Percentiles rank a stretch among this genome's conserved stretches.
phyloP scores from a whole-genome alignment of 768 basidiomycete genomes.

The Leucocoprinus birnbaumii region DNA sequence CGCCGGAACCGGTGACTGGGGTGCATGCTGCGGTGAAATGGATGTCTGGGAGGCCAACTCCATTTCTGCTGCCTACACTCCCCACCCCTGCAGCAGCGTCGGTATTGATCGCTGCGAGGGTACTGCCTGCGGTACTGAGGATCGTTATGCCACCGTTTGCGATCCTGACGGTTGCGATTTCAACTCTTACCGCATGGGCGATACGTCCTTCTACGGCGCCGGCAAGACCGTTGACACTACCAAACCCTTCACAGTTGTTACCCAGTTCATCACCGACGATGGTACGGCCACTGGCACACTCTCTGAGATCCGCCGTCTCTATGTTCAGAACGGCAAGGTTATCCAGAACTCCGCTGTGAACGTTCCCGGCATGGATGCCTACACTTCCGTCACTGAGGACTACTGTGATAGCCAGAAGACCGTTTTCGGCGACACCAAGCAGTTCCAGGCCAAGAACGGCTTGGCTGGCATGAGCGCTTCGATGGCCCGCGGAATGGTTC shows the following conservation, averaged over 20 bases:
- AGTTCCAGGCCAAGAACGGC: constrained; percentile 18
- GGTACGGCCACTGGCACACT: constrained; percentile 11
- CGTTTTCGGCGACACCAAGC: constrained; percentile 17
- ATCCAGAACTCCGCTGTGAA: constrained; percentile 19
- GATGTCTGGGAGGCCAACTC: constrained; percentile 24
- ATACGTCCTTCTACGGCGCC: constrained; percentile 18
- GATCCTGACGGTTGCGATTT: constrained; percentile 22
- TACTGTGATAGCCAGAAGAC: constrained; percentile 16
- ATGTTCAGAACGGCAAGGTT: constrained; percentile 19
- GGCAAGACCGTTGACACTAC: constrained; percentile 20
- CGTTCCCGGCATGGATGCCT: constrained; percentile 10
- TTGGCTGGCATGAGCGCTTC: constrained; percentile 15
- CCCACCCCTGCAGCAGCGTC: constrained; percentile 18
- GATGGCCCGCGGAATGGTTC: constrained; percentile 30
- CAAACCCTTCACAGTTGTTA: constrained; percentile 21
- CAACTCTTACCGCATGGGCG: constrained; percentile 21
- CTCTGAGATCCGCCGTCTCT: constrained; percentile 19
- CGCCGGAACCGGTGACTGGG: constrained; percentile 18
- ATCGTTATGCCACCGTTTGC: constrained; percentile 16
- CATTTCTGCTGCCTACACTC: constrained; percentile 19
- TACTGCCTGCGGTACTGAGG: constrained; percentile 10
- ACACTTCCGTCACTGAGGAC: constrained; percentile 16
- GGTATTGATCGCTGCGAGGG: constrained; percentile 18
- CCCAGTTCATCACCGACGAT: constrained; percentile 17
- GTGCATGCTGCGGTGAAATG: constrained; percentile 22